Conservation (phyloP, 2,329 filamentous ascomycete species). For the Amauroascus verrucosus region DNA sequence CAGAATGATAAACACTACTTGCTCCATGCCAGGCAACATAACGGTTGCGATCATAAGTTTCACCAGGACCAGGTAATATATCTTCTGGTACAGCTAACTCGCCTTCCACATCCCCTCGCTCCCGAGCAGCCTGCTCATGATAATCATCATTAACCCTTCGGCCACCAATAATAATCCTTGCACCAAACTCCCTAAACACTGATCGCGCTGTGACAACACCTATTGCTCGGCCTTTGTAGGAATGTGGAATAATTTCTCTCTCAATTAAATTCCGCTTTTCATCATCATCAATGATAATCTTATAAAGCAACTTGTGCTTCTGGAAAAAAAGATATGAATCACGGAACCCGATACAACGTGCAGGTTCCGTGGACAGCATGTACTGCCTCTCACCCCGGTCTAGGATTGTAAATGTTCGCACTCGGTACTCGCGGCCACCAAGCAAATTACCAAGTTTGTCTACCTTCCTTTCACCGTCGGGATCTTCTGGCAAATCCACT, state of each 20-base stretch:
- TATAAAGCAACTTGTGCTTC: slow-evolving; percentile 91
- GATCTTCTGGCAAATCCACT: slow-evolving; percentile 74
- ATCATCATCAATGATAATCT: slow-evolving; percentile 96
- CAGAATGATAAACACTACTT: slow-evolving; percentile 87
- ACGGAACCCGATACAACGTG: slow-evolving; percentile 89
- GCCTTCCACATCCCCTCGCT: slow-evolving; percentile 72
- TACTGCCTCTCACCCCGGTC: slow-evolving; percentile 78
- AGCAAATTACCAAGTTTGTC: slow-evolving; percentile 76
- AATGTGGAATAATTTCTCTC: slow-evolving; percentile 89
- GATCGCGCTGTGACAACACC: slow-evolving; percentile 93
- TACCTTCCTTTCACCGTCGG: slow-evolving; percentile 85
- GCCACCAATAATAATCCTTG: slow-evolving; percentile 85
- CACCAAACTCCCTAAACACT: slow-evolving; percentile 93
- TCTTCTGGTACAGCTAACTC: slow-evolving; percentile 88
- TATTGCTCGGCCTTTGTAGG: slow-evolving; percentile 95
- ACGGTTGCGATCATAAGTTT: slow-evolving; percentile 96
- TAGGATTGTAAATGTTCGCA: slow-evolving; percentile 83
- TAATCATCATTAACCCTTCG: slow-evolving; percentile 84
- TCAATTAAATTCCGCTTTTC: slow-evolving; percentile 96
- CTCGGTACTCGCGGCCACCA: slow-evolving; percentile 82
- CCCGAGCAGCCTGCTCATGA: slow-evolving; percentile 62
- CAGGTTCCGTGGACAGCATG: slow-evolving; percentile 97
- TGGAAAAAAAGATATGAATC: slow-evolving; percentile 99
- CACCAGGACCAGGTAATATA: slow-evolving; percentile 58
- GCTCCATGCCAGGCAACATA: slow-evolving; percentile 98